Evolutionary conservation across 2,329 filamentous ascomycete genomes (phyloP).

Genomic region (Lomentospora prolificans): DNA sequence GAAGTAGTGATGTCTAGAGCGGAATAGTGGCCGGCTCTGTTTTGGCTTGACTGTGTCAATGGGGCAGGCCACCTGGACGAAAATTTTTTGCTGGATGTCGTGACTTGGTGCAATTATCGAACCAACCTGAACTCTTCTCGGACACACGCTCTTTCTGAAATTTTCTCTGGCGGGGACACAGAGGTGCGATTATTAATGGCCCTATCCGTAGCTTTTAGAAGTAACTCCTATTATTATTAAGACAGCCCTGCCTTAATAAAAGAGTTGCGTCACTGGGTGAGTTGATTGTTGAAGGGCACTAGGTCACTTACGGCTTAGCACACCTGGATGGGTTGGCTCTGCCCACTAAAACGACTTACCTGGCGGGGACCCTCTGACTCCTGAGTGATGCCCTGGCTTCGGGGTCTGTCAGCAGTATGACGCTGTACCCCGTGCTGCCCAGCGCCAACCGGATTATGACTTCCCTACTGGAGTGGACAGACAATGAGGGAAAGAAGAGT

Average conservation of each 20-base stretch:
- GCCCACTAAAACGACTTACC: not conserved
- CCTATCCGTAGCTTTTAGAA: no score
- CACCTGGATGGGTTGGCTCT: not conserved
- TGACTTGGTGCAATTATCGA: not conserved
- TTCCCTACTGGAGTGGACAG: no score
- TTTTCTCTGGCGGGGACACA: no score
- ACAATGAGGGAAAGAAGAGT: no score
- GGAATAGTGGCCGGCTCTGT: not conserved
- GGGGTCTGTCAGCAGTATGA: not conserved
- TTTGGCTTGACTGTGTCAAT: not conserved
- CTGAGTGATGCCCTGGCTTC: not conserved
- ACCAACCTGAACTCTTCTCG: not conserved
- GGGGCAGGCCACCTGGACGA: constrained; percentile 3
- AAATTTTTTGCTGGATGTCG: constrained; percentile 4
- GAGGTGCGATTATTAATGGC: no score
- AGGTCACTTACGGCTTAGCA: not conserved
- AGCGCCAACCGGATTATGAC: not conserved
- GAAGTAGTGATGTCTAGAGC: not conserved
- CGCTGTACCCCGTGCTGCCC: not conserved
- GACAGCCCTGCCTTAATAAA: no score
- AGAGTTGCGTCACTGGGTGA: not conserved
- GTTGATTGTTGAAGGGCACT: not conserved
- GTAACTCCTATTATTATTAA: no score
- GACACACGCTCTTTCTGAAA: not conserved
- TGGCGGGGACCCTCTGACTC: not conserved